These are phyloP conservation scores for Fragaria iinumae DNA, from an alignment of 306 rosid species.

Conservation along the genomic window DNA sequence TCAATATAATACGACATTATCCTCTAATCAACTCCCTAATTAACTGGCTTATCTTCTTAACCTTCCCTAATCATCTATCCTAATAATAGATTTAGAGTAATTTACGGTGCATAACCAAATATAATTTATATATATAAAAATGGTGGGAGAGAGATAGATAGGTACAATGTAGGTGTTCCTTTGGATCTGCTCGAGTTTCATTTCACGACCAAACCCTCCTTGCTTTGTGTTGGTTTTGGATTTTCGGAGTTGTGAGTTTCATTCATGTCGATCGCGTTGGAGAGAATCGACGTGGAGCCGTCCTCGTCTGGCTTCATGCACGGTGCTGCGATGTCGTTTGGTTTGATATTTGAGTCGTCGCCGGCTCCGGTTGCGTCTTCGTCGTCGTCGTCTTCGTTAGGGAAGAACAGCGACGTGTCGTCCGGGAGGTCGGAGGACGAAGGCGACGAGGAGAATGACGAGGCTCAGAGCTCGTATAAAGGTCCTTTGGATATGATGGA, in stretches of 20 bases:
- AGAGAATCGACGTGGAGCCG: conserved; percentile 29
- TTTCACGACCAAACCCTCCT: neutral
- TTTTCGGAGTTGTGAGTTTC: neutral
- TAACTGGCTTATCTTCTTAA: neutral
- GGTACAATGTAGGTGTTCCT: neutral
- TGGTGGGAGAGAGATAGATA: neutral
- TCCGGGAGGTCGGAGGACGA: conserved; percentile 15
- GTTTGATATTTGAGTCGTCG: conserved; percentile 31
- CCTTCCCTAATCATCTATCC: neutral
- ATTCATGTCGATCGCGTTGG: conserved; percentile 38
- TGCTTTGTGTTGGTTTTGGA: neutral
- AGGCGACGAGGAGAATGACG: conserved; percentile 50
- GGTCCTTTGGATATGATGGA: conserved; percentile 69
- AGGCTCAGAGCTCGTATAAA: conserved; percentile 71
- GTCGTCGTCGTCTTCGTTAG: conserved; percentile 75
- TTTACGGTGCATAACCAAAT: neutral
- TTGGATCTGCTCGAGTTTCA: neutral
- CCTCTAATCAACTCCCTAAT: neutral
- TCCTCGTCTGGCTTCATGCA: conserved; percentile 24
- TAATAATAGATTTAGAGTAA: neutral
- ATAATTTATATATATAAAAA: neutral
- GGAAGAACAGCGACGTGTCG: conserved; percentile 73
- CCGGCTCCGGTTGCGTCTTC: conserved; percentile 17
- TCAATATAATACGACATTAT: neutral
- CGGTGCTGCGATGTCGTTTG: conserved; percentile 23